Base-by-base conservation (phyloP, 768 basidiomycete species). In the Tricholoma hemisulphureum region DNA sequence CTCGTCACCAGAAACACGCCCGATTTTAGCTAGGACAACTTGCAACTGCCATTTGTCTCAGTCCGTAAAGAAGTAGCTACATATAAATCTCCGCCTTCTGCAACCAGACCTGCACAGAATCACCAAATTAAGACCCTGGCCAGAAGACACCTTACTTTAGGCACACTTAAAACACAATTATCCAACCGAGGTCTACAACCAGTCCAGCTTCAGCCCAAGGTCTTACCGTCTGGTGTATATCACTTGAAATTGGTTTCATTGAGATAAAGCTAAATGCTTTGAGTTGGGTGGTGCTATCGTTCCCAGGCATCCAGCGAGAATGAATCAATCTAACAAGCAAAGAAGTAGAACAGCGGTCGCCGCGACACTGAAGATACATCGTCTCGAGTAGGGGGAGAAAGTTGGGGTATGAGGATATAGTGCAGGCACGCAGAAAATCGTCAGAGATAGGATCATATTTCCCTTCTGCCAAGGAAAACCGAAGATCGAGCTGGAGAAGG, bases 401-500 rank as follows among this genome's bases (percentile, higher is more conserved):
- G 14, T 50, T 18, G 49, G 6, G 31, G n/a, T 20, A 39, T 6
- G 37, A 39, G 4, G 37, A 3, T 20, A 20, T 21, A 55, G 58
- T 57, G 63, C 62, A 49, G 66, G 66, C 58, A 6, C 53, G 43
- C 23, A 79, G 61, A 14, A 80, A 64, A 24, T 54, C 46, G 48
- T 77, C 71, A 11, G 77, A 70, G 51, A 81, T 72, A 20, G 73
- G 73, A 62, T 77, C 77, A 24, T 67, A 56, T 23, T 65, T 65
- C 16, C 57, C 60, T 43, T 72, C 73, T 53, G 63, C 68, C 24
- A 75, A 55, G 3, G 75, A 70, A 58, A 75, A 75, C 4, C 71
- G 67, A 32, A 81, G 60, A 28, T 71, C 68, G 48, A 80, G 62
- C 32, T 63, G 57, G 10, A 58, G 64, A 24, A 79, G 58, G 5